Conservation (phyloP, 768 basidiomycete genomes). For the Trametes meyenii region DNA sequence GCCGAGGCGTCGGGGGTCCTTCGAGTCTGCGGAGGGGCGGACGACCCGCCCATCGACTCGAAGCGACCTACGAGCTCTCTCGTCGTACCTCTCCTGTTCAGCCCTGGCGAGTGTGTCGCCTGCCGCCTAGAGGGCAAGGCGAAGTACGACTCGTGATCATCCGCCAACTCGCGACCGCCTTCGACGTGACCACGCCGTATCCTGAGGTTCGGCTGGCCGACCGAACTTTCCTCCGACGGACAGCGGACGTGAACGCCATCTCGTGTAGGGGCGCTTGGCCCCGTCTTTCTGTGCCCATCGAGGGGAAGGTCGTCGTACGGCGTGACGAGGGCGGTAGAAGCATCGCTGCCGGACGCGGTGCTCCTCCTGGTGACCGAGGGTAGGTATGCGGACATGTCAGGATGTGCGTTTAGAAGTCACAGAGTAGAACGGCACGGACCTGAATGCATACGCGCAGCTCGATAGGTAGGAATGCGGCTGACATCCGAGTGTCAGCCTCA, state of each 20-base stretch:
- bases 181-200: background rate
- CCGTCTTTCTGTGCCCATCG: background rate
- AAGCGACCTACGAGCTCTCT: slow-evolving; percentile 57
- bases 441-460: too few species aligned
- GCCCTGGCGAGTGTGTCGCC: background rate
- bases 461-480: too few species aligned
- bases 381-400: background rate
- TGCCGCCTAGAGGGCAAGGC: background rate
- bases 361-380: slow-evolving; percentile 11
- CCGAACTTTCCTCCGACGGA: background rate
- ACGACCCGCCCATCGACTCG: slow-evolving; percentile 44
- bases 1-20: background rate
- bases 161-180: background rate
- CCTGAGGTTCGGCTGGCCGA: background rate
- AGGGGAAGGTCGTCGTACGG: slow-evolving; percentile 10
- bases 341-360: slow-evolving; percentile 14
- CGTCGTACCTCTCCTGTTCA: slow-evolving; percentile 37
- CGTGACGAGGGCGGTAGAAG: slow-evolving; percentile 9
- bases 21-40: background rate
- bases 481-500: too few species aligned
- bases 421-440: too few species aligned
- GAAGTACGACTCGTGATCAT: slow-evolving; percentile 7
- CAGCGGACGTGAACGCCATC: slow-evolving; percentile 7
- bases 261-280: background rate
- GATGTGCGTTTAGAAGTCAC: too few species aligned